A percentile compares a stretch with the other conserved stretches of the same genome.
These are phyloP conservation scores for Eucalyptus pauciflora DNA, from an alignment of 345 rosid species.

Conservation along the genomic window DNA sequence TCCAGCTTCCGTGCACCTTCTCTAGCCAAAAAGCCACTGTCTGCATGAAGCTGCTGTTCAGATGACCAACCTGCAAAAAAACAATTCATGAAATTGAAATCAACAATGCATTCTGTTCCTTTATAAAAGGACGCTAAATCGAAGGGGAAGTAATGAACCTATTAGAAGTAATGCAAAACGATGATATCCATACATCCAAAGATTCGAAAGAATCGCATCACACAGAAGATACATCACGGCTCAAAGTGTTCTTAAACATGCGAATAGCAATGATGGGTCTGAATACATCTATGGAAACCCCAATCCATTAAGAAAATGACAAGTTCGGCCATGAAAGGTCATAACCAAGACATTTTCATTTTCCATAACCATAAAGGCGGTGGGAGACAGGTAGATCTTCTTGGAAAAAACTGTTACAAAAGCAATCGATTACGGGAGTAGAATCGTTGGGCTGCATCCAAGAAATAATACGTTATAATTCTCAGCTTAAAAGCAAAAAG, in stretches of 20 bases:
- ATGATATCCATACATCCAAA: background rate
- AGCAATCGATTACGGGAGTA: background rate
- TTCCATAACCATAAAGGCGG: background rate
- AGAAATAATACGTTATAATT: background rate
- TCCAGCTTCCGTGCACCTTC: conserved; percentile 12
- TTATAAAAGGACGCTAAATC: background rate
- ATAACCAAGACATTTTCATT: conserved; percentile 18
- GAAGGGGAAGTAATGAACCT: background rate
- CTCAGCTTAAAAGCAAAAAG: background rate
- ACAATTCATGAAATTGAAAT: background rate
- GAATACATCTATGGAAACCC: background rate
- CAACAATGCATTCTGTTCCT: background rate
- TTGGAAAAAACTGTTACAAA: background rate
- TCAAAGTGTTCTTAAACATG: background rate
- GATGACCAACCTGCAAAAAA: conserved; percentile 18
- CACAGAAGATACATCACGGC: background rate
- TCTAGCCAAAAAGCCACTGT: background rate
- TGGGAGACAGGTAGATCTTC: background rate
- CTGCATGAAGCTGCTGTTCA: background rate
- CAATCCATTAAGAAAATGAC: background rate
- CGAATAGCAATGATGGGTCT: background rate
- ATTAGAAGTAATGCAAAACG: background rate
- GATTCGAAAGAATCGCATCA: background rate
- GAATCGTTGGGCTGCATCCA: background rate
- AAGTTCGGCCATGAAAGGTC: conserved; percentile 23